phyloP scores from a whole-genome alignment of 768 basidiomycete genomes.

The Tricholoma saponaceum region DNA sequence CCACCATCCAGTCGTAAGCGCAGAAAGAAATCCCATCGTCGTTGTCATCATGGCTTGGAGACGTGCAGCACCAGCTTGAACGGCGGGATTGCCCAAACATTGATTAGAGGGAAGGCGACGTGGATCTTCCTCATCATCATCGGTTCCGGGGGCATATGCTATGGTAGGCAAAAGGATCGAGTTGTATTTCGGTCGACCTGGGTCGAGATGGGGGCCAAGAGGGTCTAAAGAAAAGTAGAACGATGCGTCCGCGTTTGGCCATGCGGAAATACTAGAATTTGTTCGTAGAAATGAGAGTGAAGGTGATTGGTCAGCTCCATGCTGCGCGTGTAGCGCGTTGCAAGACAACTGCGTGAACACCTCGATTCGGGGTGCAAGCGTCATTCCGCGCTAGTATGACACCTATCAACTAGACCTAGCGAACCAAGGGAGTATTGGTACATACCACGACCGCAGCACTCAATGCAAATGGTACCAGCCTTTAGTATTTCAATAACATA shows the following conservation, averaged over 20 bases:
- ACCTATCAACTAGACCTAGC: not conserved
- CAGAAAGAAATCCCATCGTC: constrained; percentile 75
- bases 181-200: constrained; percentile 4
- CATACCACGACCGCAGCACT: constrained; percentile 61
- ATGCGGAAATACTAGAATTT: constrained; percentile 2
- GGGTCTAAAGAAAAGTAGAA: constrained; percentile 28
- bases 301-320: constrained; percentile 36
- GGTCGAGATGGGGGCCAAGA: constrained; percentile 22
- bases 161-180: not conserved
- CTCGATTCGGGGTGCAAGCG: constrained; percentile 74
- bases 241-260: constrained; percentile 9
- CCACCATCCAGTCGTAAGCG: constrained; percentile 89
- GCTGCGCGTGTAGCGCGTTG: constrained; percentile 43
- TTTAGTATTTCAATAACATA: constrained; percentile 20
- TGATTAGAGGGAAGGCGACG: constrained; percentile 31
- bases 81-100: constrained; percentile 47
- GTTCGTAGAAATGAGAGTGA: constrained; percentile 12
- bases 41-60: constrained; percentile 76
- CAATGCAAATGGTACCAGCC: constrained; percentile 78
- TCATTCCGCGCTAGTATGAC: constrained; percentile 69
- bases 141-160: not conserved
- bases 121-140: constrained; percentile 30
- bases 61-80: constrained; percentile 66
- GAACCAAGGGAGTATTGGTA: constrained; percentile 8
- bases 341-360: constrained; percentile 80